These are phyloP conservation scores for Trichophaea hybrida DNA, from an alignment of 2,329 filamentous ascomycete genomes.

Conservation along the genomic window DNA sequence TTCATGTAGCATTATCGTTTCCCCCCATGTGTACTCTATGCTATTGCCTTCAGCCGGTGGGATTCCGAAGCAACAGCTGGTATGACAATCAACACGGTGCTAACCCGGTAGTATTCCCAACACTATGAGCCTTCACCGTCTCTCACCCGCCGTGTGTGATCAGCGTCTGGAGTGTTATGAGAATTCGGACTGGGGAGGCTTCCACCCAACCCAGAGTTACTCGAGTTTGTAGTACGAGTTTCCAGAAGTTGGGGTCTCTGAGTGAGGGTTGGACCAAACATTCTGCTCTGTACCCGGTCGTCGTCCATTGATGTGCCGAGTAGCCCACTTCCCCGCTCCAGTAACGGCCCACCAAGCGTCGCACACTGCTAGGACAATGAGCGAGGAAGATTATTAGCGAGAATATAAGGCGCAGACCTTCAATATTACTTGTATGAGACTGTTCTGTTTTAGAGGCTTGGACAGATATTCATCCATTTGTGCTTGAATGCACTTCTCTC, in stretches of 20 bases:
- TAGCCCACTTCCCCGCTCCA: conserved; percentile 39
- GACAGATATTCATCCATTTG: conserved; percentile 99
- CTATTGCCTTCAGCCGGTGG: background rate
- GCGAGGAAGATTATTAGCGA: background rate
- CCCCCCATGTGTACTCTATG: no score
- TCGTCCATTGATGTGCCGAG: conserved; percentile 21
- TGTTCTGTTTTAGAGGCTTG: conserved; percentile 90
- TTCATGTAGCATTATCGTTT: no score
- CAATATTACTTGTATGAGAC: conserved; percentile 92
- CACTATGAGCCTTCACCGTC: background rate
- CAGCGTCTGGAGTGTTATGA: background rate
- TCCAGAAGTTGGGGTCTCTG: background rate
- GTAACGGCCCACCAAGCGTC: conserved; percentile 68
- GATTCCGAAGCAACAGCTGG: background rate
- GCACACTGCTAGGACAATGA: conserved; percentile 43
- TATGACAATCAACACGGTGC: background rate
- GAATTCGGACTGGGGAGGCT: background rate
- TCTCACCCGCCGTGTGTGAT: background rate
- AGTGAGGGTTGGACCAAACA: conserved; percentile 1
- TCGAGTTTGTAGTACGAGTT: background rate
- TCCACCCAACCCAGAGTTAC: background rate
- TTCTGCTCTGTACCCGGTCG: conserved; percentile 18
- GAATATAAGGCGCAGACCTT: conserved; percentile 37
- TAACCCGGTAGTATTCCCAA: background rate
- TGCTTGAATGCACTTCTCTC: conserved; percentile 94